Evolutionary conservation across 2,329 filamentous ascomycete genomes (phyloP), one percentile per base, ranked within the genome.

Genomic region (Microcyclospora pomicola): DNA sequence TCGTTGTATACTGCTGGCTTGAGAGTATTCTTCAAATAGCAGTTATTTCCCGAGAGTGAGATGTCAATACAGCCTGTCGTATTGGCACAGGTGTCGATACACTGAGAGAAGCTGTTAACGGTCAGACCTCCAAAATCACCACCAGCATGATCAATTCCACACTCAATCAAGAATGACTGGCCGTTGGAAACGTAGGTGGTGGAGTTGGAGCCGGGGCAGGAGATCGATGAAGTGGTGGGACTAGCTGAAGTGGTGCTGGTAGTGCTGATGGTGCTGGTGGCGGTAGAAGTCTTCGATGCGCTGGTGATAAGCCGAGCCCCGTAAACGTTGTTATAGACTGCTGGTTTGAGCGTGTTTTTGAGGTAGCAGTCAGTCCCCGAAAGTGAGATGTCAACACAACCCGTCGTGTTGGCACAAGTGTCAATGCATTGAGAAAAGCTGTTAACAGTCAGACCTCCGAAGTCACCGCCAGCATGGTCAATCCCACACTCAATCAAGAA

Each of bases 381-480:
- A 6, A 55, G 42, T 9, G 48, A 49, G 16, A 59, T 50, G 29
- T 59, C 52, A 10, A 59, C 49, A 42, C 57, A 59, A 14, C 50
- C 50, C 5, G 44, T 15, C 0, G 44, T 53, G 15, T 39, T 43
- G 13, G 51, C 53, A 37, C 56, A 59, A 13, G 47, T 44, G 24
- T 49, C 45, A 37, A 58, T 54, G 35, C 56, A 59, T 27, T 42
- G 34, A 19, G 47, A 39, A 33, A 59, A 47, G 33, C 33, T 43
- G 30, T 33, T 42, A n/a, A 49, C 52, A 27, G 38, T 39, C 5
- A 47, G 35, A 24, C 42, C 42, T 10, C 38, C 38, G 33, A 58
- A 39, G 40, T 59, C 54, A 12, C 53, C 51, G 13, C 50, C 53
- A 12, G 36, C 15, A 38, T 54, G 52, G 38, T 59, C 56, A 35